phyloP scores from a whole-genome alignment of 73 alveolate genomes.

The Paramecium sonneborni region DNA sequence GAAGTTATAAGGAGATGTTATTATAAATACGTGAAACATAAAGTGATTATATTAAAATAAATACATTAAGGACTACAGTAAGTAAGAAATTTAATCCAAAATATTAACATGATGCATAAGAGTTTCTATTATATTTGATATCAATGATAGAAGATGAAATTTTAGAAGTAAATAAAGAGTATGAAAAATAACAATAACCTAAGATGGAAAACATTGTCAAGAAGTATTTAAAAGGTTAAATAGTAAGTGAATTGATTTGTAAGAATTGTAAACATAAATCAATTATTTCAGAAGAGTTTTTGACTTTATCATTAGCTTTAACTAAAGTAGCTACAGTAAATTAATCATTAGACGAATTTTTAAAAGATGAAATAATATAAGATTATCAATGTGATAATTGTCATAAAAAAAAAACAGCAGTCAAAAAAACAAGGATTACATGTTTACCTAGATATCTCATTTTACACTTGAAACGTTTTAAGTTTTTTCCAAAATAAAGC shows the following conservation, averaged over 20 bases:
- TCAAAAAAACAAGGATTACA: not conserved
- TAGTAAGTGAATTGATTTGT: not conserved
- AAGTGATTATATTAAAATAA: not conserved
- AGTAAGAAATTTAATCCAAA: constrained; percentile 26
- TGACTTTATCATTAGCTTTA: constrained; percentile 24
- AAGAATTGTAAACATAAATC: constrained; percentile 16
- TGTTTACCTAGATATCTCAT: not conserved
- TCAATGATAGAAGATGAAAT: constrained; percentile 27
- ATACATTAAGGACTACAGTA: not conserved
- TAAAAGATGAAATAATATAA: constrained; percentile 33
- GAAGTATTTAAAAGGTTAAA: not conserved
- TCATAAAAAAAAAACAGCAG: not conserved
- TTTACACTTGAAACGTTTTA: constrained; percentile 16
- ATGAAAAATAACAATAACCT: not conserved
- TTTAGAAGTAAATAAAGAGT: not conserved
- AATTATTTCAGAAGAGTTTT: not conserved
- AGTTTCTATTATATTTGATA: not conserved
- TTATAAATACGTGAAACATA: not conserved
- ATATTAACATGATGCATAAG: constrained; percentile 33
- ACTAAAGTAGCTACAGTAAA: not conserved
- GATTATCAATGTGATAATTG: constrained; percentile 45
- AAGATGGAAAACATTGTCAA: not conserved
- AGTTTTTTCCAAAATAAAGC: constrained; percentile 19
- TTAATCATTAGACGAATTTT: constrained; percentile 24
- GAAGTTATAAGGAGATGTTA: not conserved